Evolutionary conservation across 1,139 yeast species (phyloP).

Genomic region (Yamadazyma diospyri): DNA sequence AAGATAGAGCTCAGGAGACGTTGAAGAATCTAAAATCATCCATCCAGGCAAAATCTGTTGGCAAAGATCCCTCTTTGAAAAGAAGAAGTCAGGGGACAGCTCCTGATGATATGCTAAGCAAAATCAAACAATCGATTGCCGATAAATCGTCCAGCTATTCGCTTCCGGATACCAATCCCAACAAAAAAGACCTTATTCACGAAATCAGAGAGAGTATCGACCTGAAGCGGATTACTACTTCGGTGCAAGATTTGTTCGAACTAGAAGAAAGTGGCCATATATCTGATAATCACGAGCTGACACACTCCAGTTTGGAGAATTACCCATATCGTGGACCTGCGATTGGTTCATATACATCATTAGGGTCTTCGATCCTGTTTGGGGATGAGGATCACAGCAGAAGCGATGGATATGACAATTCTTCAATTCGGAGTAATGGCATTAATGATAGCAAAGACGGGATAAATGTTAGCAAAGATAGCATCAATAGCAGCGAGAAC

Average conservation of each 20-base stretch:
- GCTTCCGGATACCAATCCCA: not conserved
- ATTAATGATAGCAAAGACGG: not conserved
- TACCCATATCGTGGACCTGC: conserved; percentile 4
- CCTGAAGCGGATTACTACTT: conserved; percentile 19
- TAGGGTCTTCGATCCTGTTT: conserved; percentile 13
- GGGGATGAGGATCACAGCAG: not conserved
- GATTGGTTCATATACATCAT: conserved; percentile 13
- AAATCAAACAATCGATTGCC: conserved; percentile 23
- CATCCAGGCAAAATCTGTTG: conserved; percentile 19
- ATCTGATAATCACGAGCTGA: conserved; percentile 8
- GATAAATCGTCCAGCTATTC: conserved; percentile 17
- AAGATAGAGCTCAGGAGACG: conserved; percentile 22
- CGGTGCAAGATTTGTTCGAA: conserved; percentile 5
- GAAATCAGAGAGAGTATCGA: conserved; percentile 29
- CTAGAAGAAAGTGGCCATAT: conserved; percentile 5
- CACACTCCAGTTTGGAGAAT: conserved; percentile 8
- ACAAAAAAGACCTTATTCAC: conserved; percentile 14
- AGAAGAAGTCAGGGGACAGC: conserved; percentile 20
- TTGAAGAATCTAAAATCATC: conserved; percentile 22
- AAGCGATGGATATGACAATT: no score
- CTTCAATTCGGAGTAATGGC: not conserved
- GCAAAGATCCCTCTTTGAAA: conserved; percentile 16
- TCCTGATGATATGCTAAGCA: conserved; percentile 28
- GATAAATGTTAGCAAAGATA: not conserved
- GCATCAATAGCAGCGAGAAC: conserved; percentile 1